These are phyloP conservation scores for Exophiala viscosa DNA, from an alignment of 2,329 filamentous ascomycete genomes.

Conservation along the genomic window DNA sequence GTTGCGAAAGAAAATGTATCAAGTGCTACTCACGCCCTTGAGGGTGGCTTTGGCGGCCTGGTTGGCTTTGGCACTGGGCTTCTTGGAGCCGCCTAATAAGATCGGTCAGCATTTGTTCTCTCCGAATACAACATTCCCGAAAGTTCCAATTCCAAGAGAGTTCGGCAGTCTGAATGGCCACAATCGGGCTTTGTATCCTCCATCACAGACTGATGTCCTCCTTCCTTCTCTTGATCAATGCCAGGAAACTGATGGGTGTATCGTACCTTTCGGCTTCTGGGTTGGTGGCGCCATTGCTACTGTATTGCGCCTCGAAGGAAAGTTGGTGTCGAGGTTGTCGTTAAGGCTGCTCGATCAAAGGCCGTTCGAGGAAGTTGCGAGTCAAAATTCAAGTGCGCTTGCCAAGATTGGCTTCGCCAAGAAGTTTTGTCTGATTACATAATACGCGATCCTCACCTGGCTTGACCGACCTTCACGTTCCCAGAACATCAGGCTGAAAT, in stretches of 20 bases:
- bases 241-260: background rate
- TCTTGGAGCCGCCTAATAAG: constrained; percentile 39
- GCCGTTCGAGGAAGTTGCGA: background rate
- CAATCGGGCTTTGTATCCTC: background rate
- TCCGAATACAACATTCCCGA: background rate
- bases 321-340: constrained; percentile 16
- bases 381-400: constrained; percentile 2
- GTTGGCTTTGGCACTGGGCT: constrained; percentile 72
- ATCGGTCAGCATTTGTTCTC: constrained; percentile 10
- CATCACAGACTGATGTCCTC: background rate
- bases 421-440: background rate
- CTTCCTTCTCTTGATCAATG: background rate
- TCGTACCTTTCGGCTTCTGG: constrained; percentile 29
- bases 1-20: background rate
- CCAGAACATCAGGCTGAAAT: too few relatives aligned
- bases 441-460: too few relatives aligned
- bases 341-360: constrained; percentile 6
- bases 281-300: constrained; percentile 30
- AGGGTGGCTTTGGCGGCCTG: constrained; percentile 94
- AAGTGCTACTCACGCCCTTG: constrained; percentile 71
- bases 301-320: constrained; percentile 15
- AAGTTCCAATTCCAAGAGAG: background rate
- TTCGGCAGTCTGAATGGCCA: background rate
- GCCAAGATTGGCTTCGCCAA: constrained; percentile 1
- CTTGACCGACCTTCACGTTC: too few relatives aligned